Base-by-base conservation (phyloP, 495 filamentous ascomycete species). In the Neurospora sp. region DNA sequence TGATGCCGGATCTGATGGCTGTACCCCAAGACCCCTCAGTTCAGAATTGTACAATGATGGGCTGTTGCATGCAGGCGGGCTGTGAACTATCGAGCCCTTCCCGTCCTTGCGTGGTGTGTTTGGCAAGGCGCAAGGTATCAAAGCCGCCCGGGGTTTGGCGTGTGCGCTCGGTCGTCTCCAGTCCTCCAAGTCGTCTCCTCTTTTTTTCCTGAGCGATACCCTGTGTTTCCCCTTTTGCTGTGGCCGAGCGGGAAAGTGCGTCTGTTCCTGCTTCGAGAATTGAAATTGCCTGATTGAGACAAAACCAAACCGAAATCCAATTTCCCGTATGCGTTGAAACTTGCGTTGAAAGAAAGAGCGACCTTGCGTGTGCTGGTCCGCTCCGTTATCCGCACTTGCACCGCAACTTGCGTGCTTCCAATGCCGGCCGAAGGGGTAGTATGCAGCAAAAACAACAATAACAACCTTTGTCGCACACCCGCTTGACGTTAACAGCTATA, bases 61-160 rank as follows among this genome's bases (percentile, higher is more conserved):
- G 71, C 74, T 77, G 75, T 80, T 78, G 77, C 76, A 74, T 78
- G 77, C 78, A 75, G 78, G 71, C 53, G 53, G 53, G 53, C 27
- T 65, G 53, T 65, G 53, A 65, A 65, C 35, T 37, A 37, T 65
- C 53, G 53, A 65, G 53, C 53, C 53, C 53, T 65, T 35, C 27
- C 53, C 53, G 53, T 65, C 53, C 53, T 37, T 65, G 27, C 53
- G 53, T 65, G 53, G 53, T 65, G 27, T 65, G 53, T 65, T 65
- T 65, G 53, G 53, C 53, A 65, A 65, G 53, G 53, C 53, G 14
- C 53, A 53, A 47, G 27, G 41, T 31, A 53, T 65, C 27, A 14
- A 65, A 65, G 6, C 53, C 27, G 35, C 35, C 35, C 35, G 35
- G 35, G 53, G 7, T 61, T 61, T 65, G 53, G 53, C 53, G 27